Evolutionary conservation across 2,329 filamentous ascomycete genomes (phyloP).

Genomic region (Periconia sp.): DNA sequence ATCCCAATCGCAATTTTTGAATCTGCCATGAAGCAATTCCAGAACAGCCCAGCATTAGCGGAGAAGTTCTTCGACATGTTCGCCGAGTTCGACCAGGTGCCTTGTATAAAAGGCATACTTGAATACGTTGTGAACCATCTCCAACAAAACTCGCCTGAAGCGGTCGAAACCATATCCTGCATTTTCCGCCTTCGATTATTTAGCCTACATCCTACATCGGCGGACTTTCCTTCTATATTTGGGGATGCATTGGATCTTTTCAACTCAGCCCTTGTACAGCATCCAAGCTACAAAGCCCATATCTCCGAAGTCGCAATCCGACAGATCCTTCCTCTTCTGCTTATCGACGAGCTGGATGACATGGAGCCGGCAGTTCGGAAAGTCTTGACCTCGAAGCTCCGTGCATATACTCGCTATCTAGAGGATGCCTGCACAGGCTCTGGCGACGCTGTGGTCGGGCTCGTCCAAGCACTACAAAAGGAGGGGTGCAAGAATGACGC

Average conservation of each 20-base stretch:
- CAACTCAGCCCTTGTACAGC: conserved; percentile 55
- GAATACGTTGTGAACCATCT: conserved; percentile 75
- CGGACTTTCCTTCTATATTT: conserved; percentile 76
- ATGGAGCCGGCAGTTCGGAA: conserved; percentile 61
- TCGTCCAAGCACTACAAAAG: conserved; percentile 28
- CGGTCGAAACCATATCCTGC: conserved; percentile 68
- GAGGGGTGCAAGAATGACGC: conserved; percentile 37
- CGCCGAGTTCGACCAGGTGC: conserved; percentile 69
- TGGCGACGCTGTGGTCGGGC: conserved; percentile 32
- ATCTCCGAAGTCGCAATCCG: conserved; percentile 56
- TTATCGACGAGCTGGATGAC: conserved; percentile 44
- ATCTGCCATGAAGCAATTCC: conserved; percentile 78
- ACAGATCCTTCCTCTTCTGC: conserved; percentile 55
- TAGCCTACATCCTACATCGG: conserved; percentile 66
- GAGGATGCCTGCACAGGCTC: conserved; percentile 22
- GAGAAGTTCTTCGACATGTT: conserved; percentile 84
- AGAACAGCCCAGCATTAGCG: conserved; percentile 69
- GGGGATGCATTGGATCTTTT: conserved; percentile 69
- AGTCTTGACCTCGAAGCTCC: conserved; percentile 54
- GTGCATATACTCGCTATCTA: conserved; percentile 40
- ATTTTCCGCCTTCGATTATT: conserved; percentile 73
- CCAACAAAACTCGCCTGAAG: conserved; percentile 62
- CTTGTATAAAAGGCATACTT: conserved; percentile 70
- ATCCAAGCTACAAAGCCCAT: conserved; percentile 39
- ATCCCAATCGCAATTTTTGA: conserved; percentile 94